phyloP scores from a whole-genome alignment of 2,329 filamentous ascomycete species.

The Sordariomycetes sp. region DNA sequence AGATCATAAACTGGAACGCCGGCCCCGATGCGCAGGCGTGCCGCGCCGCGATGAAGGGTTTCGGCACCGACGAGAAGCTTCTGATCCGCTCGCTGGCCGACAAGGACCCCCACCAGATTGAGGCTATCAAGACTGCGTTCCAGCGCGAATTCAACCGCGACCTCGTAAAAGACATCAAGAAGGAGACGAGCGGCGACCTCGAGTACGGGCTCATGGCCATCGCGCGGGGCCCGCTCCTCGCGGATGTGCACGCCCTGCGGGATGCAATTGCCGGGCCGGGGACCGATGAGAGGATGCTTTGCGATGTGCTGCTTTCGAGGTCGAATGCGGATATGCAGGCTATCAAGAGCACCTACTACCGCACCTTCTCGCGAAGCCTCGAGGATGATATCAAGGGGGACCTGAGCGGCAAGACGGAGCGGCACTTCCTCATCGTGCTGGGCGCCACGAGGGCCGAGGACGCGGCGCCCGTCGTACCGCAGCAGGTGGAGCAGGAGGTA shows the following conservation, averaged over 20 bases:
- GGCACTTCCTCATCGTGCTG: slow-evolving; percentile 74
- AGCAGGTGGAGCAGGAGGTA: slow-evolving; percentile 63
- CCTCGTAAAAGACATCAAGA: slow-evolving; percentile 62
- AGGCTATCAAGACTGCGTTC: slow-evolving; percentile 55
- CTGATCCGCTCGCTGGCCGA: slow-evolving; percentile 58
- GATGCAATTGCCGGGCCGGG: slow-evolving; percentile 66
- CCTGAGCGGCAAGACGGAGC: slow-evolving; percentile 73
- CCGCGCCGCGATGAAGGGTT: slow-evolving; percentile 80
- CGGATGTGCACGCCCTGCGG: slow-evolving; percentile 60
- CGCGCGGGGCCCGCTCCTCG: slow-evolving; percentile 62
- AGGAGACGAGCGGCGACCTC: slow-evolving; percentile 65
- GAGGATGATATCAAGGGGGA: slow-evolving; percentile 65
- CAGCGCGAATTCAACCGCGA: slow-evolving; percentile 49
- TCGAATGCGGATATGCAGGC: slow-evolving; percentile 79
- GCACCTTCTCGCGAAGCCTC: slow-evolving; percentile 50
- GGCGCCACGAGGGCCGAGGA: slow-evolving; percentile 67
- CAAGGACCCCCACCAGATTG: slow-evolving; percentile 68
- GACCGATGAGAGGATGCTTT: slow-evolving; percentile 75
- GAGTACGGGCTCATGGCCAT: slow-evolving; percentile 62
- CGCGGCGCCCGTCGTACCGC: slow-evolving; percentile 55
- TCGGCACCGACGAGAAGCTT: slow-evolving; percentile 74
- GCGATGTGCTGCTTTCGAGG: slow-evolving; percentile 72
- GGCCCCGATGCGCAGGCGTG: slow-evolving; percentile 56
- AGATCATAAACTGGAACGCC: slow-evolving; percentile 57
- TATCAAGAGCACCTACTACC: slow-evolving; percentile 70